Evolutionary conservation across 805 yeast species (phyloP).

Genomic region (Nakazawaea siamensis): DNA sequence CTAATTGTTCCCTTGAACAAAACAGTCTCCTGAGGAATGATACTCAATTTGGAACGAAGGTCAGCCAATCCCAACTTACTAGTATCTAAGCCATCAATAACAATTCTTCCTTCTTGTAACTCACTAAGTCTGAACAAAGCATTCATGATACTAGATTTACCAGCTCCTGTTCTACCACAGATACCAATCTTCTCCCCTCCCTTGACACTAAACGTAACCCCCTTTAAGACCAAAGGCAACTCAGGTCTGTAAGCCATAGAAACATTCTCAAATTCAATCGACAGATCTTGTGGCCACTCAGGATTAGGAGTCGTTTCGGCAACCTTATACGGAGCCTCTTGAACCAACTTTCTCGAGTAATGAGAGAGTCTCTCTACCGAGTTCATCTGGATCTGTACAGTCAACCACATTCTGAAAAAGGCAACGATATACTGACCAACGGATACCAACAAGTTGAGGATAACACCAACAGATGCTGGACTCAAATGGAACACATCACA

Average conservation of each 20-base stretch:
- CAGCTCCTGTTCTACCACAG: slow-evolving; percentile 90
- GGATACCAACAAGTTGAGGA: slow-evolving; percentile 50
- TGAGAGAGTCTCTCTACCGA: slow-evolving; percentile 64
- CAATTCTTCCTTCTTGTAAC: slow-evolving; percentile 36
- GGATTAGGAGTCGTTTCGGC: slow-evolving; percentile 27
- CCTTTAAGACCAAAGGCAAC: slow-evolving; percentile 48
- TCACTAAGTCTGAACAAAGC: slow-evolving; percentile 53
- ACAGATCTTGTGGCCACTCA: slow-evolving; percentile 43
- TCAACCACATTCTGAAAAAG: slow-evolving; percentile 59
- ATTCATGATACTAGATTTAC: slow-evolving; percentile 60
- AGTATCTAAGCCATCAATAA: slow-evolving; percentile 51
- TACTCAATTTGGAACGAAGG: slow-evolving; percentile 49
- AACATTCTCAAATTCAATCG: slow-evolving; percentile 38
- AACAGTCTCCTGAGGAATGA: slow-evolving; percentile 69
- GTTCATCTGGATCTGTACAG: slow-evolving; percentile 67
- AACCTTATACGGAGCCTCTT: slow-evolving; percentile 55
- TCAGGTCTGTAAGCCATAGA: slow-evolving; percentile 51
- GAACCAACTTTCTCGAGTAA: slow-evolving; percentile 53
- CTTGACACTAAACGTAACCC: slow-evolving; percentile 32
- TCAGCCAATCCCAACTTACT: slow-evolving; percentile 40
- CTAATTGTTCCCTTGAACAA: slow-evolving; percentile 52
- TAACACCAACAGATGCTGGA: slow-evolving; percentile 62
- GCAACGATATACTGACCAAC: slow-evolving; percentile 46
- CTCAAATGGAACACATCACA: slow-evolving; percentile 48
- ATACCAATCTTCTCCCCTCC: slow-evolving; percentile 71